Conservation (phyloP, 495 filamentous ascomycete genomes). For the Podospora bellae-mahoneyi region DNA sequence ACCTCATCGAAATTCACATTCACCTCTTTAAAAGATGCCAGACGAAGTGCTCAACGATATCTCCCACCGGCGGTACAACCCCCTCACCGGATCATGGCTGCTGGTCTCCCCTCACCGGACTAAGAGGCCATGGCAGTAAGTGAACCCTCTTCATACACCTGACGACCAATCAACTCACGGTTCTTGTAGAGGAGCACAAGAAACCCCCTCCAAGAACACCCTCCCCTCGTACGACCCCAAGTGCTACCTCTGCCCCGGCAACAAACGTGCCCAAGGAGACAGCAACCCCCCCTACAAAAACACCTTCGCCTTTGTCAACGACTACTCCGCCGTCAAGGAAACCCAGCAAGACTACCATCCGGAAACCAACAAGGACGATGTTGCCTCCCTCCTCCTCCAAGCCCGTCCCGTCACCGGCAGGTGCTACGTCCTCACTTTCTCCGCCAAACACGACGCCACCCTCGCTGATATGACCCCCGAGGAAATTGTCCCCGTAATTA, state of each 20-base stretch:
- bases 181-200: constrained; percentile 74
- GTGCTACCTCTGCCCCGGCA: constrained; percentile 97
- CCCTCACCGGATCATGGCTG: constrained; percentile 81
- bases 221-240: constrained; percentile 76
- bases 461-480: constrained; percentile 74
- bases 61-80: constrained; percentile 92
- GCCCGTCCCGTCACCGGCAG: constrained; percentile 87
- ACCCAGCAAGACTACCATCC: constrained; percentile 61
- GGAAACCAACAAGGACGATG: constrained; percentile 43
- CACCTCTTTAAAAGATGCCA: constrained; percentile 38
- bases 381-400: constrained; percentile 74
- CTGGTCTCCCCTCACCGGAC: constrained; percentile 93
- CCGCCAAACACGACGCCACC: constrained; percentile 82
- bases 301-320: constrained; percentile 95
- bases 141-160: background rate
- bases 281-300: constrained; percentile 78
- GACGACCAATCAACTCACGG: background rate
- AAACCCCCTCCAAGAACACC: constrained; percentile 70
- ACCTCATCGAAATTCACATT: background rate
- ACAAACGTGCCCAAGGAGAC: constrained; percentile 86
- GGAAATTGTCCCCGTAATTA: constrained; percentile 70
- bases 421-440: constrained; percentile 97
- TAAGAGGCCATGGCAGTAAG: constrained; percentile 98
- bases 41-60: constrained; percentile 87
- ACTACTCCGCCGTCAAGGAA: constrained; percentile 96